Conservation (phyloP, 2,329 filamentous ascomycete species). For the Aspergillus sp. region DNA sequence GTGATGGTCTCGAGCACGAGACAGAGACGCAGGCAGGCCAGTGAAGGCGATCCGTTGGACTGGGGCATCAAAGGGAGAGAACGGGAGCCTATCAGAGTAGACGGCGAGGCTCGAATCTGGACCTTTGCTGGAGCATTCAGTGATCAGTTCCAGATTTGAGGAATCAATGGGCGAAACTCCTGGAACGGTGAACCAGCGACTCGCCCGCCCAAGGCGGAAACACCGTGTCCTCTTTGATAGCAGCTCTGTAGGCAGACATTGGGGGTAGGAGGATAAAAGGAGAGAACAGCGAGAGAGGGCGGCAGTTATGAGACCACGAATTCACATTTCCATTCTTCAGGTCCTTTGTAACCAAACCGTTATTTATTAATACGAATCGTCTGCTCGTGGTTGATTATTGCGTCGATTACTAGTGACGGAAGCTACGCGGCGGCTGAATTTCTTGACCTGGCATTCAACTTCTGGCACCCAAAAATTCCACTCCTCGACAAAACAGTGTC, state of each 20-base stretch:
- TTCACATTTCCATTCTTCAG: too few species aligned
- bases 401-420: conserved; percentile 33
- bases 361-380: too few species aligned
- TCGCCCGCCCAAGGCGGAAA: conserved; percentile 19
- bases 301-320: background rate
- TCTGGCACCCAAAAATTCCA: conserved; percentile 36
- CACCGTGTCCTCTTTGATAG: conserved; percentile 30
- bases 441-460: conserved; percentile 32
- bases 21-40: conserved; percentile 13
- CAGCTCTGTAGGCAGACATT: conserved; percentile 4
- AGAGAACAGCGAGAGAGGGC: background rate
- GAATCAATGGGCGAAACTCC: conserved; percentile 2
- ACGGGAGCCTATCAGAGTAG: conserved; percentile 19
- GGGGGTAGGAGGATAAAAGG: background rate
- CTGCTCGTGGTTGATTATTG: background rate
- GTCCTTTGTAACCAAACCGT: too few species aligned
- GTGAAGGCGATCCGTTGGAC: conserved; percentile 17
- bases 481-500: conserved; percentile 25
- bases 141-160: conserved; percentile 1
- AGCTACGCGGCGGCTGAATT: conserved; percentile 39
- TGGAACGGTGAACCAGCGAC: background rate
- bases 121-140: conserved; percentile 10
- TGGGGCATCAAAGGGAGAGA: conserved; percentile 12
- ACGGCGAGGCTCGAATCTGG: conserved; percentile 10
- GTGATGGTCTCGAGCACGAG: conserved; percentile 10